Conservation (phyloP, 2,329 filamentous ascomycete species). For the Fusarium musae region DNA sequence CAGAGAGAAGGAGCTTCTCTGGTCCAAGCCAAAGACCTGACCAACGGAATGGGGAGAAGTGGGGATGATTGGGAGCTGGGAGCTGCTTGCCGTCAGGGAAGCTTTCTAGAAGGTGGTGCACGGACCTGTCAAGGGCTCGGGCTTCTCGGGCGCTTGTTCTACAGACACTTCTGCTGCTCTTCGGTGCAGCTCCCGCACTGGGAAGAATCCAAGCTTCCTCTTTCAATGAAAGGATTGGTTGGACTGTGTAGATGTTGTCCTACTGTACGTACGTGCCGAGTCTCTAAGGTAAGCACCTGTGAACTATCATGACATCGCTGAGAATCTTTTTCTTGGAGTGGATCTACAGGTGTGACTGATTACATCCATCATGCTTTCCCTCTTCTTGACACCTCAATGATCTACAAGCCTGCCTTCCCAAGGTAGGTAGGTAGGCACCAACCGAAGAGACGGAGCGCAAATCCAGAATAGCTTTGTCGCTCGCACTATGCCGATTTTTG, state of each 20-base stretch:
- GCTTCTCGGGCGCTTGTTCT: constrained; percentile 41
- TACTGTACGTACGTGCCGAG: neutral
- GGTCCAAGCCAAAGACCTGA: constrained; percentile 6
- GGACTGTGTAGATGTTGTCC: constrained; percentile 5
- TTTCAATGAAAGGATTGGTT: neutral
- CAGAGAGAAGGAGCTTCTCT: constrained; percentile 26
- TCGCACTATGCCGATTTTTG: neutral
- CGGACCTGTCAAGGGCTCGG: constrained; percentile 23
- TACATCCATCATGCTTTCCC: neutral
- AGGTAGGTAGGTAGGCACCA: neutral
- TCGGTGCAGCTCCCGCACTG: constrained; percentile 46
- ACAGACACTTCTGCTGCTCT: constrained; percentile 41
- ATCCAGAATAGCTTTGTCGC: neutral
- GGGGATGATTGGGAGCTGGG: constrained; percentile 26
- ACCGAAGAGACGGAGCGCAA: neutral
- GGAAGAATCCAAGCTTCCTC: constrained; percentile 14
- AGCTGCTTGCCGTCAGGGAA: constrained; percentile 42
- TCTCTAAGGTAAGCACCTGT: neutral
- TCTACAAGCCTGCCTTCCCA: neutral
- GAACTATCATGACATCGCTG: constrained; percentile 8
- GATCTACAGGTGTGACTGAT: constrained; percentile 9
- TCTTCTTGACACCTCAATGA: neutral
- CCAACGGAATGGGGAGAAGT: constrained; percentile 41
- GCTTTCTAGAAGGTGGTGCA: constrained; percentile 47
- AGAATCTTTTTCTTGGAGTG: neutral